phyloP scores from a whole-genome alignment of 306 rosid genomes.

The Oemleria cerasiformis region DNA sequence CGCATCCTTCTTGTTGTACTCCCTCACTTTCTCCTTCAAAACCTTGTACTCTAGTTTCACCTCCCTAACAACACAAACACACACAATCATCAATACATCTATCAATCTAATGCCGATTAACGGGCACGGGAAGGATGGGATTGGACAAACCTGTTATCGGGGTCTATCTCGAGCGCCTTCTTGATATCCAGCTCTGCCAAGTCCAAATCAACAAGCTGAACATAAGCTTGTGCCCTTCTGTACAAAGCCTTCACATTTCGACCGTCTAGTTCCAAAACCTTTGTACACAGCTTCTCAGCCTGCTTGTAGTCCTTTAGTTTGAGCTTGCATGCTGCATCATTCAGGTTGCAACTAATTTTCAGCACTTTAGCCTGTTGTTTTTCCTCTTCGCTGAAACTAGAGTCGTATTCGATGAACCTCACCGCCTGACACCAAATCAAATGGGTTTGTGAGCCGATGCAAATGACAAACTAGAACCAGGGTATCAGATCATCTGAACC shows the following conservation, averaged over 20 bases:
- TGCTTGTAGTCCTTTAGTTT: constrained; percentile 38
- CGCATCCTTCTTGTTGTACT: constrained; percentile 46
- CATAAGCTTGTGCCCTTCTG: constrained; percentile 45
- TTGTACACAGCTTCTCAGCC: constrained; percentile 42
- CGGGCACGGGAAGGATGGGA: no score
- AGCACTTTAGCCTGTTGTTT: constrained; percentile 35
- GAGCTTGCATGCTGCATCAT: constrained; percentile 44
- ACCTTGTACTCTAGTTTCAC: constrained; percentile 33
- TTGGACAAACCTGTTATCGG: constrained; percentile 31
- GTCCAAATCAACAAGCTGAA: constrained; percentile 39
- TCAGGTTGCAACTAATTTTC: constrained; percentile 35
- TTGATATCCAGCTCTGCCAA: constrained; percentile 45
- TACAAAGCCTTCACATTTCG: constrained; percentile 44
- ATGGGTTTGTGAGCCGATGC: neutral
- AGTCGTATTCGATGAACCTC: constrained; percentile 29
- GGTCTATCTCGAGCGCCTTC: constrained; percentile 44
- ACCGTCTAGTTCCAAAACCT: constrained; percentile 41
- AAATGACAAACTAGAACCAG: neutral
- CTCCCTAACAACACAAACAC: constrained; percentile 15
- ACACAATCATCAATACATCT: neutral
- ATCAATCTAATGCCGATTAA: no score
- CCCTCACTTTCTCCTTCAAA: constrained; percentile 35
- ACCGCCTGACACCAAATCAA: constrained; percentile 26
- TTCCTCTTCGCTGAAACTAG: constrained; percentile 38
- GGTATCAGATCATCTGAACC: no score